Evolutionary conservation across 352 stramenopile genomes (phyloP).

Genomic region (Phytophthora quininea): DNA sequence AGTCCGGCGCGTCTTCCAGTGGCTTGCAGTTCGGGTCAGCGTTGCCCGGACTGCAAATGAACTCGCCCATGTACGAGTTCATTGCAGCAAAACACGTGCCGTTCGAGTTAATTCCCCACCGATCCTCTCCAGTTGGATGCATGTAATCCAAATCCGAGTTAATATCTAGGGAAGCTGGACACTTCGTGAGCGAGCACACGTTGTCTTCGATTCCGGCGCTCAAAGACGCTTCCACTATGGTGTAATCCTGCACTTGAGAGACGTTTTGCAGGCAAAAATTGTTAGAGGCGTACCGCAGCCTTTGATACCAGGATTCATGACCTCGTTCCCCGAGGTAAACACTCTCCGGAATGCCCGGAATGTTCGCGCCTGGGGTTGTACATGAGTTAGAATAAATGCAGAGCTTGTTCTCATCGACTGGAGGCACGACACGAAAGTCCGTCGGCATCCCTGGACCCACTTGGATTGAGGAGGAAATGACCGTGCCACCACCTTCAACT

Average conservation of each 20-base stretch:
- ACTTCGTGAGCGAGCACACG: slow-evolving; percentile 37
- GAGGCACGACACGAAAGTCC: slow-evolving; percentile 48
- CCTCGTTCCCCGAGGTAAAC: slow-evolving; percentile 47
- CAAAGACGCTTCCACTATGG: slow-evolving; percentile 28
- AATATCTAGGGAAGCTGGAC: slow-evolving; percentile 47
- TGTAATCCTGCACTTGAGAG: slow-evolving; percentile 33
- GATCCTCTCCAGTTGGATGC: slow-evolving; percentile 13
- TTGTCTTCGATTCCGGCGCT: slow-evolving; percentile 44
- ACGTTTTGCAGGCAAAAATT: slow-evolving; percentile 50
- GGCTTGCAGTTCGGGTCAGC: slow-evolving; percentile 26
- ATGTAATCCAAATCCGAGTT: slow-evolving; percentile 44
- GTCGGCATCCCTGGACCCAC: slow-evolving; percentile 67
- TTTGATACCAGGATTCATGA: slow-evolving; percentile 70
- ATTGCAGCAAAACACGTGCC: slow-evolving; percentile 51
- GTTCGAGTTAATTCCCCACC: slow-evolving; percentile 57
- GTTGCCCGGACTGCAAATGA: slow-evolving; percentile 52
- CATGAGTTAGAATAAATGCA: slow-evolving; percentile 61
- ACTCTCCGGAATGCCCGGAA: slow-evolving; percentile 45
- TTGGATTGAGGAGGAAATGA: slow-evolving; percentile 77
- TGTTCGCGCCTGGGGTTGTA: slow-evolving; percentile 50
- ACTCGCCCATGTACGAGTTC: slow-evolving; percentile 58
- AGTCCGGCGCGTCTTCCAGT: slow-evolving; percentile 8
- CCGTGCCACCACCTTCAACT: slow-evolving; percentile 82
- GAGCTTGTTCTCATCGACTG: slow-evolving; percentile 32
- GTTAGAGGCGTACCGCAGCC: slow-evolving; percentile 64